These are phyloP conservation scores for Babesia gibsoni DNA, from an alignment of 169 alveolate species.

Conservation along the genomic window DNA sequence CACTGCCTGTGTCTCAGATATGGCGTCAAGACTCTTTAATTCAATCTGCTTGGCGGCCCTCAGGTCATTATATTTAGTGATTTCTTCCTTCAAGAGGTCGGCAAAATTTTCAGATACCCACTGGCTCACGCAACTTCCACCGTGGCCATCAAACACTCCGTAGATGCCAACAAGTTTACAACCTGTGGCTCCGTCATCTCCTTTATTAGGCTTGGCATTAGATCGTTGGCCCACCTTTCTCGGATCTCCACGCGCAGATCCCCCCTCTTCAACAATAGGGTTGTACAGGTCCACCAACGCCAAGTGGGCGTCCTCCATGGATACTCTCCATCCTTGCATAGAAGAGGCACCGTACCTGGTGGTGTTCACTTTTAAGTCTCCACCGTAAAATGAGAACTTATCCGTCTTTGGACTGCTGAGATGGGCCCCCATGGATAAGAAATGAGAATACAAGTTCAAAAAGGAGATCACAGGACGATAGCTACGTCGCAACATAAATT, in stretches of 20 bases:
- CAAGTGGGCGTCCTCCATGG: slow-evolving; percentile 94
- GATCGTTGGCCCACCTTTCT: neutral
- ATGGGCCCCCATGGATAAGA: slow-evolving; percentile 85
- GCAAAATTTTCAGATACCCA: slow-evolving; percentile 87
- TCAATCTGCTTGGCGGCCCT: neutral
- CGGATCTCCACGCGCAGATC: neutral
- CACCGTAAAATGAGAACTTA: slow-evolving; percentile 81
- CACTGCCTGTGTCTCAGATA: slow-evolving; percentile 20
- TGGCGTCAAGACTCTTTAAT: slow-evolving; percentile 11
- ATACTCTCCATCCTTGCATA: slow-evolving; percentile 95
- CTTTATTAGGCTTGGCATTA: neutral
- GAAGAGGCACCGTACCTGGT: slow-evolving; percentile 83
- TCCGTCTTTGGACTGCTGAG: slow-evolving; percentile 85
- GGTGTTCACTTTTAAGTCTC: slow-evolving; percentile 73
- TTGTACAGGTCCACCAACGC: slow-evolving; percentile 58
- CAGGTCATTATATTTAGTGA: neutral
- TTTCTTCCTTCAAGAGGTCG: slow-evolving; percentile 59
- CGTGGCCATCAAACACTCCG: slow-evolving; percentile 99
- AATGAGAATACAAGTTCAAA: slow-evolving; percentile 24
- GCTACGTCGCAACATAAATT: slow-evolving; percentile 27
- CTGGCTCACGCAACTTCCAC: slow-evolving; percentile 93
- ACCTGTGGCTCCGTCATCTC: slow-evolving; percentile 11
- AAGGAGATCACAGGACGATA: slow-evolving; percentile 1
- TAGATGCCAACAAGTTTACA: slow-evolving; percentile 72
- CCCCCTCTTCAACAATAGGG: slow-evolving; percentile 19